Evolutionary conservation across 129 eudicot genomes (phyloP), one percentile per base, ranked within the genome.

Genomic region (Solidago caesia): DNA sequence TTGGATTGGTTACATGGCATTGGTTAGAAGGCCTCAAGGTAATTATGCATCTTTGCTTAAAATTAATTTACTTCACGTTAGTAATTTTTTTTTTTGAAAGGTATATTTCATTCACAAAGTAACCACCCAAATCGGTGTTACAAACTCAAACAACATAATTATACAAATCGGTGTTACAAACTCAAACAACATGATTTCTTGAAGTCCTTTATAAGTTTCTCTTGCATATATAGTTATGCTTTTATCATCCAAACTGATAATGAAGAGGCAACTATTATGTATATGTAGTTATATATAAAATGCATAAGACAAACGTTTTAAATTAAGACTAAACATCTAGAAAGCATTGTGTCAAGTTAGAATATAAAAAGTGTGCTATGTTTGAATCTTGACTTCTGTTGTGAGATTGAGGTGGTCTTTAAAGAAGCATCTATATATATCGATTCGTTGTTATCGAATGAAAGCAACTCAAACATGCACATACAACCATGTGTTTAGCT

Each of bases 321-420:
- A 77, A 39, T n/a, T n/a, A n/a, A n/a, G 75, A 48, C 48, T 39
- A 68, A 77, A 70, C 64, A 71, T 62, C 49, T 71, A 44, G 51
- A 71, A 62, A 52, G 49, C 62, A 61, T 48, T 42, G 12, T 43
- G 57, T 70, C 53, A 41, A 25, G 48, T 61, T 60, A 58, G 46
- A 44, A 64, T 70, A 68, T 52, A 21, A 71, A 71, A 71, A 64
- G 46, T 48, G 72, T 61, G 70, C 44, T n/a, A n/a, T 78, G 21
- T 29, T 72, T 66, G 78, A 65, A 64, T 79, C 73, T 78, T 53
- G 77, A 78, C 82, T 27, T 8, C 15, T 73, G 71, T 61, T 78
- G 7, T 49, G 65, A 70, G 51, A 64, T 72, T 51, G 47, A 71
- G 64, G 66, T 70, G 82, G 76, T 70, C 71, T 65, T 70, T 60